phyloP scores from a whole-genome alignment of 345 rosid species.

The Punica granatum region DNA sequence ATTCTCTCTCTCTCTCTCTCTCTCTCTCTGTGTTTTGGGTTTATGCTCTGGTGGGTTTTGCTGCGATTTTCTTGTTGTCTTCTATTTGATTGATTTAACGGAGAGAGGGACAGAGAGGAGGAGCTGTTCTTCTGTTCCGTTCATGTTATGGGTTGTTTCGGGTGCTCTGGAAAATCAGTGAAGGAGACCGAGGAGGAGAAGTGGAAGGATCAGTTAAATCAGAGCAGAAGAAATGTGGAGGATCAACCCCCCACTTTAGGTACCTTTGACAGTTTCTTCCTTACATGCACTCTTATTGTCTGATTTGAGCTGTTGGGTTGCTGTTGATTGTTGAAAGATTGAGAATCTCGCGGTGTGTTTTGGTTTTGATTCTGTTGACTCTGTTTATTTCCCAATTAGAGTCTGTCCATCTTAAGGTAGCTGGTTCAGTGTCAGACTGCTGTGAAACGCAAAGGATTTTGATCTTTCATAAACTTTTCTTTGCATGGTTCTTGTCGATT shows the following conservation, averaged over 20 bases:
- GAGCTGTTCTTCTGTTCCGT: neutral
- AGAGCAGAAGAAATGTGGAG: neutral
- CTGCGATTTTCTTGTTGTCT: neutral
- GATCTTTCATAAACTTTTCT: too few relatives aligned
- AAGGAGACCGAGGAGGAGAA: conserved; percentile 24
- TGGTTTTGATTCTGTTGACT: neutral
- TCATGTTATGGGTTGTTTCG: conserved; percentile 56
- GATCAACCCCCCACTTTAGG: neutral
- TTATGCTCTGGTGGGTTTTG: conserved; percentile 1
- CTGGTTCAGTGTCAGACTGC: neutral
- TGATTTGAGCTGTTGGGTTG: neutral
- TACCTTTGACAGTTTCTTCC: neutral
- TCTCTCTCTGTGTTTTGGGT: conserved; percentile 1
- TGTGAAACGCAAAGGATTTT: too few relatives aligned
- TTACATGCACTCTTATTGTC: neutral
- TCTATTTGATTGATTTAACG: neutral
- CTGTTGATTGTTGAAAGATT: neutral
- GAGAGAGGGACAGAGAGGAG: conserved; percentile 4
- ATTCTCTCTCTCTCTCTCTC: neutral
- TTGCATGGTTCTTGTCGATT: too few relatives aligned
- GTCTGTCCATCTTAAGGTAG: neutral
- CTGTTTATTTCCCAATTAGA: neutral
- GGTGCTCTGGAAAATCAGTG: conserved; percentile 35
- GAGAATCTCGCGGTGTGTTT: neutral
- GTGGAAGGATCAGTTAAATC: neutral